phyloP scores from a whole-genome alignment of 306 rosid genomes.

The Fragaria ananassa region DNA sequence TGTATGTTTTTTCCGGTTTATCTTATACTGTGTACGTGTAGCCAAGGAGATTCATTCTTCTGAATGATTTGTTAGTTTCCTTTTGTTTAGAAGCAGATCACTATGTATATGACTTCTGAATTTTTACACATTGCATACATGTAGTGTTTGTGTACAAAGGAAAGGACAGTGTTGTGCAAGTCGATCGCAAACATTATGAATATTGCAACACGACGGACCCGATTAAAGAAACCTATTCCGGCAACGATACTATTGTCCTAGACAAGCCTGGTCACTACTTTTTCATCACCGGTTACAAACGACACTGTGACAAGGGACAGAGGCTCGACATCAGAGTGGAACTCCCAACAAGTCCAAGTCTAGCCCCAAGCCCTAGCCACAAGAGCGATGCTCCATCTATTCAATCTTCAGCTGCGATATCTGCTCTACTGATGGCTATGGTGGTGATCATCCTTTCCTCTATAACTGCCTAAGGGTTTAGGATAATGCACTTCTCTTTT shows the following conservation, averaged over 20 bases:
- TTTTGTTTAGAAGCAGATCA: background rate
- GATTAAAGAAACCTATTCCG: slow-evolving; percentile 7
- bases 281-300: slow-evolving; percentile 31
- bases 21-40: background rate
- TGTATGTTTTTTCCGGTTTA: background rate
- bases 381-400: slow-evolving; percentile 1
- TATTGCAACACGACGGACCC: slow-evolving; percentile 27
- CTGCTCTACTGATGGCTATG: background rate
- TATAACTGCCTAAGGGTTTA: background rate
- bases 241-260: slow-evolving; percentile 18
- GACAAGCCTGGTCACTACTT: slow-evolving; percentile 24
- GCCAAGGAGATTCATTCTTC: background rate
- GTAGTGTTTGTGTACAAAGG: slow-evolving; percentile 32
- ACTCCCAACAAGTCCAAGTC: background rate
- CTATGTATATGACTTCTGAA: background rate
- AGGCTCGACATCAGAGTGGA: slow-evolving; percentile 34
- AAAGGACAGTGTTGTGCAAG: slow-evolving; percentile 24
- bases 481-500: background rate
- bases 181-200: slow-evolving; percentile 15
- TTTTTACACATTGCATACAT: background rate
- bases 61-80: background rate
- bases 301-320: slow-evolving; percentile 28
- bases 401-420: background rate
- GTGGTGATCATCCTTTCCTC: background rate
- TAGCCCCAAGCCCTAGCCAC: background rate